A percentile compares a stretch with the other conserved stretches of the same genome.
Conservation (phyloP, 345 rosid species). For the Stellera chamaejasme region DNA sequence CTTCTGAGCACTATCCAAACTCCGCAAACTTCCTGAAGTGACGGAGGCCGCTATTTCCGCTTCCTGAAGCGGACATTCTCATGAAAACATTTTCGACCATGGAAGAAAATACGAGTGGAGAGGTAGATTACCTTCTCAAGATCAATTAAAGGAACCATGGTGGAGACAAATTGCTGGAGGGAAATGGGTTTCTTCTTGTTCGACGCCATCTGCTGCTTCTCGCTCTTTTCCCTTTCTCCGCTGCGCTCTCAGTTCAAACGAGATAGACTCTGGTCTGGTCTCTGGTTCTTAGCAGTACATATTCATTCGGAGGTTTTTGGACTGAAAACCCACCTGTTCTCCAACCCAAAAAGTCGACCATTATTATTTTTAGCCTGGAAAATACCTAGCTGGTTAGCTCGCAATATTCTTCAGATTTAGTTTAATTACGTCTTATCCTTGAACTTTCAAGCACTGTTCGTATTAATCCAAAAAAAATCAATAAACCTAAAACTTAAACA, state of each 20-base stretch:
- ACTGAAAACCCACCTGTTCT: too few species aligned
- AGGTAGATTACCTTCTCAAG: slow-evolving; percentile 50
- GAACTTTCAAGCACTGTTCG: too few species aligned
- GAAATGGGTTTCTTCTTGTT: slow-evolving; percentile 42
- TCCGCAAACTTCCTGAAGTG: slow-evolving; percentile 53
- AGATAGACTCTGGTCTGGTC: too few species aligned
- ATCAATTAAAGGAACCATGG: slow-evolving; percentile 61
- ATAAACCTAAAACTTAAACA: too few species aligned
- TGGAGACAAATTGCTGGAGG: slow-evolving; percentile 60
- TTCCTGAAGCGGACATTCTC: slow-evolving; percentile 29
- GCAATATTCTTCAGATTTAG: too few species aligned
- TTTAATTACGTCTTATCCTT: too few species aligned
- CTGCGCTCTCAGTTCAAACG: not conserved
- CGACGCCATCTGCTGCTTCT: not conserved
- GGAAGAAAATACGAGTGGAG: not conserved
- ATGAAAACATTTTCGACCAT: not conserved
- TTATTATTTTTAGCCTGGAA: too few species aligned
- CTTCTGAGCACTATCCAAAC: slow-evolving; percentile 56
- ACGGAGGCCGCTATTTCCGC: slow-evolving; percentile 81
- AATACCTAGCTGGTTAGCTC: too few species aligned
- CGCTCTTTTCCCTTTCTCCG: not conserved
- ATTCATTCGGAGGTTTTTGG: too few species aligned
- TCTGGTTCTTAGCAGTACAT: too few species aligned
- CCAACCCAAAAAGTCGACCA: too few species aligned
- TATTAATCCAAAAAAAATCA: too few species aligned